phyloP scores from a whole-genome alignment of 2,329 filamentous ascomycete species.

The Xylariales sp. region DNA sequence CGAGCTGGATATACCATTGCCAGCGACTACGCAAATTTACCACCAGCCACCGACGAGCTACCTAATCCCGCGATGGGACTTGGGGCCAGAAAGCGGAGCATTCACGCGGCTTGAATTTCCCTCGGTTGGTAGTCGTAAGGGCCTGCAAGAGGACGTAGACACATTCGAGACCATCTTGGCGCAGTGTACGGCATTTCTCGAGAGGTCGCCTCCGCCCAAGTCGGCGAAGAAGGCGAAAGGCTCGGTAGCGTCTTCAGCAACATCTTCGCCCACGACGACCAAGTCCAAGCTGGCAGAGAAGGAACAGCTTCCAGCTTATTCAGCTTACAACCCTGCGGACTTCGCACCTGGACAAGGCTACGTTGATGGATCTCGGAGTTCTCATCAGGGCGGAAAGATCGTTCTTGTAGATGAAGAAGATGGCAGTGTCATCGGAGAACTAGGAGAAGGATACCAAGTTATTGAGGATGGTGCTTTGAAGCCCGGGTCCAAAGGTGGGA shows the following conservation, averaged over 20 bases:
- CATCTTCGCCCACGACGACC: slow-evolving; percentile 24
- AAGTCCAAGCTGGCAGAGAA: slow-evolving; percentile 36
- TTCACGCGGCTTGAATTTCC: slow-evolving; percentile 95
- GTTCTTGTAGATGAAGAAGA: slow-evolving; percentile 95
- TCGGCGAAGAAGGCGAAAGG: slow-evolving; percentile 25
- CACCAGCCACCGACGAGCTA: slow-evolving; percentile 92
- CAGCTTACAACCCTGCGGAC: slow-evolving; percentile 73
- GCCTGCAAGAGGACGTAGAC: slow-evolving; percentile 85
- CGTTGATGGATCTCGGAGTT: slow-evolving; percentile 56
- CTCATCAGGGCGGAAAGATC: slow-evolving; percentile 65
- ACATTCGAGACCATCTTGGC: slow-evolving; percentile 97
- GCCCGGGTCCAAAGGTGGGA: slow-evolving; percentile 84
- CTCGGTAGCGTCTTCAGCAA: slow-evolving; percentile 16
- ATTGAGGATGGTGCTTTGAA: slow-evolving; percentile 71
- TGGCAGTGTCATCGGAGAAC: slow-evolving; percentile 88
- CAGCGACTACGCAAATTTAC: slow-evolving; percentile 95
- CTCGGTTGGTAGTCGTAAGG: slow-evolving; percentile 61
- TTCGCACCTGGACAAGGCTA: slow-evolving; percentile 80
- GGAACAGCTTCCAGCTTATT: slow-evolving; percentile 58
- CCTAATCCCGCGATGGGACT: slow-evolving; percentile 90
- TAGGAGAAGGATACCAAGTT: slow-evolving; percentile 76
- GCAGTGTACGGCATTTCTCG: slow-evolving; percentile 95
- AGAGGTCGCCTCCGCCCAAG: slow-evolving; percentile 66
- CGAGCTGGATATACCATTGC: slow-evolving; percentile 87
- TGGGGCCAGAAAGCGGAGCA: slow-evolving; percentile 80